Conservation (phyloP, 306 rosid species). For the Pyrus pyrifolia region DNA sequence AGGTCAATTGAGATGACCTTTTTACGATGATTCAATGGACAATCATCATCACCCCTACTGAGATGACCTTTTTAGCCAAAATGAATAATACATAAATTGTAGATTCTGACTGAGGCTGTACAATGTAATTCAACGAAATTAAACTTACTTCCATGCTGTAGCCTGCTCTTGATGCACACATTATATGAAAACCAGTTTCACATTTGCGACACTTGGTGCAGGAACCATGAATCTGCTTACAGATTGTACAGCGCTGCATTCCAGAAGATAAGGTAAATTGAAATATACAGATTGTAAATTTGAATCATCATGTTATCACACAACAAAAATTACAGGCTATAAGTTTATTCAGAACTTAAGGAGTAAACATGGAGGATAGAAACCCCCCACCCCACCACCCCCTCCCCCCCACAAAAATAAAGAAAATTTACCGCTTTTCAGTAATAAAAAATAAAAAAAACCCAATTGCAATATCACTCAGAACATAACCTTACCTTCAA, state of each 20-base stretch:
- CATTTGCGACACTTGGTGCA: constrained; percentile 89
- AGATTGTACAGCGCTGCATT: constrained; percentile 74
- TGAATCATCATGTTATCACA: neutral
- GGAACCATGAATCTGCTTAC: constrained; percentile 90
- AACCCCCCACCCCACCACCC: neutral
- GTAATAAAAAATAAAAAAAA: neutral
- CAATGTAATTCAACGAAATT: neutral
- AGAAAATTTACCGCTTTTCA: neutral
- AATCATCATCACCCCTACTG: too few species aligned
- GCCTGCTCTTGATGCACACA: constrained; percentile 89
- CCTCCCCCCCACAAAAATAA: neutral
- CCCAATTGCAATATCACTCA: neutral
- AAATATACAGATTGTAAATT: constrained; percentile 5
- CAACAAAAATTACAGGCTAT: neutral
- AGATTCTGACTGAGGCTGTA: constrained; percentile 1
- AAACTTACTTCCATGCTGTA: constrained; percentile 89
- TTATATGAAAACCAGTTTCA: constrained; percentile 76
- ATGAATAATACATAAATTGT: neutral
- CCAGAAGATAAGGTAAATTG: constrained; percentile 25
- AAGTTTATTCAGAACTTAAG: neutral
- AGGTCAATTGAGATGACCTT: neutral
- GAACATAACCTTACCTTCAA: constrained; percentile 51
- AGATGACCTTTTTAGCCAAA: neutral
- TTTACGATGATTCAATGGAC: too few species aligned
- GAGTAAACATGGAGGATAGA: neutral